These are phyloP conservation scores for Actinomortierella wolfii DNA, from an alignment of 371 early-diverging fungal species.

Conservation along the genomic window DNA sequence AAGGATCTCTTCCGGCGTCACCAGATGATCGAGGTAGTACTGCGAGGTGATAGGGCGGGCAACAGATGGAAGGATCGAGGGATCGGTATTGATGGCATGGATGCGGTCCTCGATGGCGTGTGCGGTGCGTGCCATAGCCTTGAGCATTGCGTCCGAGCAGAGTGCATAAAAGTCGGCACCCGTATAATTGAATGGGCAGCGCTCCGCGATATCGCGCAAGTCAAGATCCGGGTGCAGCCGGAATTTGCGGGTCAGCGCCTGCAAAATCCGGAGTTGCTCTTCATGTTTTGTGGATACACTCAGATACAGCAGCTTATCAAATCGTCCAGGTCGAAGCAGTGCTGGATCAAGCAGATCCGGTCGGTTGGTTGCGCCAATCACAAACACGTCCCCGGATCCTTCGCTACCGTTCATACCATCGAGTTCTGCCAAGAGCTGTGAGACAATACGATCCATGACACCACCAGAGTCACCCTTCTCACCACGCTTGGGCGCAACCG, in stretches of 20 bases:
- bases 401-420: slow-evolving; percentile 85
- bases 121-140: slow-evolving; percentile 92
- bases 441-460: slow-evolving; percentile 98
- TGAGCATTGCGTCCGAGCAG: slow-evolving; percentile 96
- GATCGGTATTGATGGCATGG: slow-evolving; percentile 39
- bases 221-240: slow-evolving; percentile 78
- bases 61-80: slow-evolving; percentile 31
- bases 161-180: slow-evolving; percentile 98
- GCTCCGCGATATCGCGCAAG: slow-evolving; percentile 73
- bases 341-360: slow-evolving; percentile 99
- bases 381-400: slow-evolving; percentile 93
- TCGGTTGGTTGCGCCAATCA: slow-evolving; percentile 99
- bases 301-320: slow-evolving; percentile 95
- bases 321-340: slow-evolving; percentile 94
- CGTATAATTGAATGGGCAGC: slow-evolving; percentile 91
- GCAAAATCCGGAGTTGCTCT: slow-evolving; percentile 84
- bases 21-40: slow-evolving; percentile 85
- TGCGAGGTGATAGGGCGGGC: slow-evolving; percentile 76
- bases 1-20: slow-evolving; percentile 63
- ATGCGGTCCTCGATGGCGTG: slow-evolving; percentile 76
- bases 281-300: slow-evolving; percentile 90
- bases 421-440: slow-evolving; percentile 93
- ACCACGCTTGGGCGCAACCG: slow-evolving; percentile 96
- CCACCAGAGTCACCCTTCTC: slow-evolving; percentile 97
- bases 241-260: slow-evolving; percentile 96